Evolutionary conservation across 345 rosid genomes (phyloP), one percentile per base, ranked within the genome.

Genomic region (Heritiera littoralis): DNA sequence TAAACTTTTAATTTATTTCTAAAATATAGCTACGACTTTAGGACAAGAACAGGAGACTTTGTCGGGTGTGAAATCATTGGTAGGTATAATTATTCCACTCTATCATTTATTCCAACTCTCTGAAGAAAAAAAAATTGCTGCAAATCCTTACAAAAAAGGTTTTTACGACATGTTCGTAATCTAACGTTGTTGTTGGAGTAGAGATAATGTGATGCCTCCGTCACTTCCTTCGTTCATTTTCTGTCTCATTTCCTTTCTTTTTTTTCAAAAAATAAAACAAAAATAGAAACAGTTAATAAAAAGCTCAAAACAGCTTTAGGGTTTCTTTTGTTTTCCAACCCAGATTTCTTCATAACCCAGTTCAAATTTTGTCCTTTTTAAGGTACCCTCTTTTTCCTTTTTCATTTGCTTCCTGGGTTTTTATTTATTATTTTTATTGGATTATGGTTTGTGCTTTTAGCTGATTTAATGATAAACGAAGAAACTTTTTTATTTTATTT

Each of bases 311-410:
- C 7, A 43, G 18, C 7, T 48, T 35, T 56, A 56, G 69, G 76
- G 81, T 78, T 69, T 71, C 61, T 17, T 48, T 48, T 52, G 55
- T 12, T 70, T 78, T 40, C 46, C 59, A 67, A 32, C 41, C 28
- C 63, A 13, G 75, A 67, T 68, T 78, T 78, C 75, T n/a, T 67
- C 74, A 13, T 45, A 7, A 71, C 80, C 60, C 60, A 70, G 61
- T 69, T 75, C 76, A 72, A 20, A 35, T 32, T 72, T 54, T 7
- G 63, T 1, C 59, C 56, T 8, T n/a, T 69, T 56, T 28, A 58
- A 80, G 80, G 85, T 80, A 83, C 66, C 54, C 3, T 77, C n/a
- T 54, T 20, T 45, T 69, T 69, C 17, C 23, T 32, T 66, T 65
- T 81, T 58, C 13, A 52, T 72, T 5, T 46, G 28, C 49, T 15